These are phyloP conservation scores for Vanrija sp. DNA, from an alignment of 1,284 basidiomycete species.

Conservation along the genomic window DNA sequence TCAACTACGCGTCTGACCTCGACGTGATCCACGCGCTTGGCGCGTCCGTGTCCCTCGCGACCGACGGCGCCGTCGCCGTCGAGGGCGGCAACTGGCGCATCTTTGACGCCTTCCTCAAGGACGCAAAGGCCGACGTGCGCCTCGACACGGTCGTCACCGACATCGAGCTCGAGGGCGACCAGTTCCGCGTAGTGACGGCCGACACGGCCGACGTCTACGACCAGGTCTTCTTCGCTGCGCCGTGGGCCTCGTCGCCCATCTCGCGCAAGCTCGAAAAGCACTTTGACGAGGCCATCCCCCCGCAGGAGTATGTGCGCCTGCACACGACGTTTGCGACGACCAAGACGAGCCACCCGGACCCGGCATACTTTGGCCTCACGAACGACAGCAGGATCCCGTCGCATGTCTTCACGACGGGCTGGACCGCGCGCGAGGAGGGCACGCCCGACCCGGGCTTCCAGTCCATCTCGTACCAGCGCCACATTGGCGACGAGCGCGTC, in stretches of 20 bases:
- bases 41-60: constrained; percentile 68
- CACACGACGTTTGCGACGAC: constrained; percentile 88
- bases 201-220: constrained; percentile 30
- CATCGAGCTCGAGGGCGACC: constrained; percentile 7
- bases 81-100: constrained; percentile 79
- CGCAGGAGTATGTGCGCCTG: constrained; percentile 71
- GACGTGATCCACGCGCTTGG: constrained; percentile 75
- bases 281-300: constrained; percentile 18
- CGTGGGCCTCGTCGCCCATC: constrained; percentile 33
- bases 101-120: constrained; percentile 74
- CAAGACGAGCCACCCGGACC: constrained; percentile 59
- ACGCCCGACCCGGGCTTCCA: constrained; percentile 73
- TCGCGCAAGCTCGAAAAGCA: constrained; percentile 10
- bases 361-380: constrained; percentile 67
- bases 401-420: constrained; percentile 68
- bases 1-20: constrained; percentile 68
- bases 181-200: constrained; percentile 2
- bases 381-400: constrained; percentile 56
- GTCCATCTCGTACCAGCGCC: constrained; percentile 78
- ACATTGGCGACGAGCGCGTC: constrained; percentile 56
- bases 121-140: constrained; percentile 64
- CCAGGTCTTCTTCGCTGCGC: constrained; percentile 45
- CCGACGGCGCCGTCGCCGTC: constrained; percentile 64
- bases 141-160: constrained; percentile 62
- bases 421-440: constrained; percentile 44